Conservation (phyloP, 2,329 filamentous ascomycete species). For the Diaporthe destruens region DNA sequence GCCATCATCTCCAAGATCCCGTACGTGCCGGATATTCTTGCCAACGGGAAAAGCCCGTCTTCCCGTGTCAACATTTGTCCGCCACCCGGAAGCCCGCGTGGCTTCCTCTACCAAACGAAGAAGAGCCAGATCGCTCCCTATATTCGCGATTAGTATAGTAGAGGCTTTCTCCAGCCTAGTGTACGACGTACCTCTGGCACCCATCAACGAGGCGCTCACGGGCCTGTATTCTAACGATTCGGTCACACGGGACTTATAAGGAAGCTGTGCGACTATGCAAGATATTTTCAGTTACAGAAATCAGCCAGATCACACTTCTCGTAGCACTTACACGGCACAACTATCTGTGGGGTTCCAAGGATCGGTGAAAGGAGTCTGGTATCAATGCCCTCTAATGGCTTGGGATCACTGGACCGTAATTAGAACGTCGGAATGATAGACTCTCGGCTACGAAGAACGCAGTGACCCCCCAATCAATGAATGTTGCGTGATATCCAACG, state of each 20-base stretch:
- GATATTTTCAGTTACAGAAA: not conserved
- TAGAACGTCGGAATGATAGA: not conserved
- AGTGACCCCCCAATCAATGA: not conserved
- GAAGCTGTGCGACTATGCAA: slow-evolving; percentile 35
- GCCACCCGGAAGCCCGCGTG: slow-evolving; percentile 33
- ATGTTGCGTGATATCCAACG: not conserved
- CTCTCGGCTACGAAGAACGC: not conserved
- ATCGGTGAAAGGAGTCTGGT: slow-evolving; percentile 30
- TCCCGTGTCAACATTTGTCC: slow-evolving; percentile 32
- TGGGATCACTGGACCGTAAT: slow-evolving; percentile 22
- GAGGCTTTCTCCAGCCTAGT: not conserved
- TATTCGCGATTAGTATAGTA: not conserved
- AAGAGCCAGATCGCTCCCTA: slow-evolving; percentile 37
- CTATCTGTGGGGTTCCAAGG: slow-evolving; percentile 36
- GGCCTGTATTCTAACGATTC: slow-evolving; percentile 34
- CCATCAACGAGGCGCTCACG: slow-evolving; percentile 37
- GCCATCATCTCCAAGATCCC: slow-evolving; percentile 10
- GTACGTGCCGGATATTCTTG: slow-evolving; percentile 34
- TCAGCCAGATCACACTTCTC: too few species aligned
- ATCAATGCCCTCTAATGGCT: slow-evolving; percentile 20
- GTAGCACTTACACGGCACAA: slow-evolving; percentile 35
- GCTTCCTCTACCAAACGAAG: slow-evolving; percentile 30
- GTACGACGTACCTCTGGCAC: slow-evolving; percentile 29
- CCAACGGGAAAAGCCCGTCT: slow-evolving; percentile 37
- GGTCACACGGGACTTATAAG: slow-evolving; percentile 38